Percentiles rank a stretch among this genome's conserved stretches.
phyloP scores from a whole-genome alignment of 2,329 filamentous ascomycete genomes.

The Karstenula rhodostoma region DNA sequence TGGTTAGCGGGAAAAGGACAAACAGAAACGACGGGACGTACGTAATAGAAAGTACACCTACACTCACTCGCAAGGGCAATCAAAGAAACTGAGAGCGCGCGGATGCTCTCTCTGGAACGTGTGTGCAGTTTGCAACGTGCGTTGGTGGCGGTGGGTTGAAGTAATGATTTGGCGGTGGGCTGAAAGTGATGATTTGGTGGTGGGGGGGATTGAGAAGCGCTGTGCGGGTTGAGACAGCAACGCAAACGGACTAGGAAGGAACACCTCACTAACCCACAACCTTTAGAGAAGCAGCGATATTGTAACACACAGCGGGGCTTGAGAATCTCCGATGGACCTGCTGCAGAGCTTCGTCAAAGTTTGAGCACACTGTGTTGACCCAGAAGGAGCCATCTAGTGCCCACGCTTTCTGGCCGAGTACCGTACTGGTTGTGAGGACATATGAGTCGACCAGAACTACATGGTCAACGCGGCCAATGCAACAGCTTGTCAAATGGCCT shows the following conservation, averaged over 20 bases:
- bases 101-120: background rate
- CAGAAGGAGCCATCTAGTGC: no score
- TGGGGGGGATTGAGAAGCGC: background rate
- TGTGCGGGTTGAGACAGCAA: background rate
- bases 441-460: no score
- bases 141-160: background rate
- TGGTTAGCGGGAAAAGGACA: background rate
- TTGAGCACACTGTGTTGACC: no score
- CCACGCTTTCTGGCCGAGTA: no score
- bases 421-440: no score
- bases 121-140: background rate
- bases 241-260: background rate
- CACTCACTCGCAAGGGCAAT: background rate
- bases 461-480: no score
- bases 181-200: no score
- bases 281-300: no score
- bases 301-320: no score
- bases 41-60: background rate
- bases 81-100: background rate
- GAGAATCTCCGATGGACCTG: no score
- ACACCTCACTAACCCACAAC: background rate
- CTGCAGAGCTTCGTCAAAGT: no score
- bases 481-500: no score
- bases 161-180: background rate
- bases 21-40: background rate